Evolutionary conservation across 2,329 filamentous ascomycete genomes (phyloP).

Genomic region (Arthroderma sp.): DNA sequence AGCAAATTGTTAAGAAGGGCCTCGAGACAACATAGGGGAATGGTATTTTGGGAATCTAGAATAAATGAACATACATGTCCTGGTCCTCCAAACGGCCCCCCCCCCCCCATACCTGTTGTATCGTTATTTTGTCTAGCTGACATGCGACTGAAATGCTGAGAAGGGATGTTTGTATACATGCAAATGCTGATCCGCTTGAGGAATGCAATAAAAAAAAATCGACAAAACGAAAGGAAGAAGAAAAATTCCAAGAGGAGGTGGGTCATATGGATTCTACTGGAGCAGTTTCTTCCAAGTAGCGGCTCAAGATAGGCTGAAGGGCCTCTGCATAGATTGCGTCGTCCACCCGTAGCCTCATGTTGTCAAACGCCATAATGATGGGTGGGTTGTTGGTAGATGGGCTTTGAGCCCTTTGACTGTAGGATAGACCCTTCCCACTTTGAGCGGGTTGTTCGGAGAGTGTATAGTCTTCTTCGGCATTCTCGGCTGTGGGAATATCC

Average conservation of each 20-base stretch:
- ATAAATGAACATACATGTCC: too few relatives aligned
- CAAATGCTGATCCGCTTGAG: not conserved
- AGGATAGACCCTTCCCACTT: not conserved
- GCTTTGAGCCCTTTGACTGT: not conserved
- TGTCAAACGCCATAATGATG: slow-evolving; percentile 50
- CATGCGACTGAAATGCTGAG: not conserved
- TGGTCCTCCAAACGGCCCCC: too few relatives aligned
- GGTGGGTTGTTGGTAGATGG: slow-evolving; percentile 34
- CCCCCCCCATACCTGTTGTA: not conserved
- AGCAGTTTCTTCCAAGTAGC: slow-evolving; percentile 31
- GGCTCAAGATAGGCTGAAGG: slow-evolving; percentile 46
- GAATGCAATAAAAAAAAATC: not conserved
- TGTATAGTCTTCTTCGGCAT: not conserved
- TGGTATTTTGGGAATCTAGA: too few relatives aligned
- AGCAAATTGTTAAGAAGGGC: too few relatives aligned
- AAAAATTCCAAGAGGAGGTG: not conserved
- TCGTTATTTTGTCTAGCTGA: not conserved
- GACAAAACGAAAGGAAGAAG: not conserved
- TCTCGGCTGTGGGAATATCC: slow-evolving; percentile 12
- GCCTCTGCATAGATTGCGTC: slow-evolving; percentile 47
- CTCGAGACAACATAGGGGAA: too few relatives aligned
- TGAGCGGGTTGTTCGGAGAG: not conserved
- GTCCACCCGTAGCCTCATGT: slow-evolving; percentile 49
- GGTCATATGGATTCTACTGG: not conserved
- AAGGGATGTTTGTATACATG: not conserved